phyloP scores from a whole-genome alignment of 2,329 filamentous ascomycete species.

The Mollisia scopiformis region DNA sequence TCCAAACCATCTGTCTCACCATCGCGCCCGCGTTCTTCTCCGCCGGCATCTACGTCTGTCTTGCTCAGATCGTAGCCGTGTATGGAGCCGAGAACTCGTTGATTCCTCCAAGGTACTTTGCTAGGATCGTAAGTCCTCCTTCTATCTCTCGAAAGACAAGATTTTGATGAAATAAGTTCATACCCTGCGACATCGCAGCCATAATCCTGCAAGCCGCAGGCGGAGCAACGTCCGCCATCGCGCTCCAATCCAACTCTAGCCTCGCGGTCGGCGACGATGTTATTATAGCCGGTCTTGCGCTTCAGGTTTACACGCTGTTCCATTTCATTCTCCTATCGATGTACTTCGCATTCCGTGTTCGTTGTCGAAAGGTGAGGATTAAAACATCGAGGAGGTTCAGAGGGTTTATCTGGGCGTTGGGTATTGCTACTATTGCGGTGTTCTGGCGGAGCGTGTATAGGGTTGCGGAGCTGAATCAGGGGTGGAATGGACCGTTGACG shows the following conservation, averaged over 20 bases:
- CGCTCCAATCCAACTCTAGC: not conserved
- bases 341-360: not conserved
- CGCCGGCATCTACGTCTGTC: slow-evolving; percentile 63
- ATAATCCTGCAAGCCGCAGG: slow-evolving; percentile 60
- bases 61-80: slow-evolving; percentile 58
- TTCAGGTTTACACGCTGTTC: slow-evolving; percentile 1
- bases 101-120: slow-evolving; percentile 42
- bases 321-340: not conserved
- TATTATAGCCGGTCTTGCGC: not conserved
- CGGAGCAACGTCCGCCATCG: slow-evolving; percentile 45
- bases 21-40: slow-evolving; percentile 53
- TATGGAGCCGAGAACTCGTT: slow-evolving; percentile 53
- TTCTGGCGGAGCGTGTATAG: not conserved
- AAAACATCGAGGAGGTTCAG: not conserved
- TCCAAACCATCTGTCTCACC: not conserved
- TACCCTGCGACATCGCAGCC: slow-evolving; percentile 53
- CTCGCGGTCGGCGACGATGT: not conserved
- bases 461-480: slow-evolving; percentile 1
- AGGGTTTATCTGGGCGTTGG: not conserved
- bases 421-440: not conserved
- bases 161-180: no score
- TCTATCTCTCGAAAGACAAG: no score
- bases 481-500: not conserved
- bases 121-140: not conserved
- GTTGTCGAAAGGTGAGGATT: not conserved